These are phyloP conservation scores for Pseudogymnoascus sp. DNA, from an alignment of 2,329 filamentous ascomycete species.

Conservation along the genomic window DNA sequence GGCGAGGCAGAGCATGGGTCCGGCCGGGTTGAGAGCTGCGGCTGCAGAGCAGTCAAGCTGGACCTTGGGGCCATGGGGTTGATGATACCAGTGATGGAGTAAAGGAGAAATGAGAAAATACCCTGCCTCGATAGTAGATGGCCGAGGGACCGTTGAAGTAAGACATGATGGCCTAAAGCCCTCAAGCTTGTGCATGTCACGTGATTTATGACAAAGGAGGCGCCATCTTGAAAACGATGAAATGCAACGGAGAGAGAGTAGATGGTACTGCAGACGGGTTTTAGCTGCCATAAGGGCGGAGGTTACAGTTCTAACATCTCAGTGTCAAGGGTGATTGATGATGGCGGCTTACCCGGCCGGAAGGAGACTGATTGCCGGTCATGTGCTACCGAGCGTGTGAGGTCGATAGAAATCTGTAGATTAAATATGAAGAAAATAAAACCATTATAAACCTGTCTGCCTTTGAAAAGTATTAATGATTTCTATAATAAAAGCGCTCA, in stretches of 20 bases:
- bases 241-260: not conserved
- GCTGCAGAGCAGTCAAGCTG: slow-evolving; percentile 41
- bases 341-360: not conserved
- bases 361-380: not conserved
- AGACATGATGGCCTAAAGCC: not conserved
- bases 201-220: not conserved
- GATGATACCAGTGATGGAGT: slow-evolving; percentile 11
- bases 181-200: not conserved
- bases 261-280: not conserved
- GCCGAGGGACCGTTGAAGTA: not conserved
- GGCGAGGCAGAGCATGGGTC: slow-evolving; percentile 59
- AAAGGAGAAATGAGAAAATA: not conserved
- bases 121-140: not conserved
- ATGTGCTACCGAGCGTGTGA: not conserved
- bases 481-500: not conserved
- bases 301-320: not conserved
- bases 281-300: not conserved
- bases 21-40: slow-evolving; percentile 43
- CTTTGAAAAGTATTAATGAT: not conserved
- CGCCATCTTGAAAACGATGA: not conserved
- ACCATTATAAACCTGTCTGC: not conserved
- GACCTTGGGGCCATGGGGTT: slow-evolving; percentile 57
- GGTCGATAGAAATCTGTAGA: not conserved
- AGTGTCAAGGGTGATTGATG: not conserved
- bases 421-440: not conserved